Evolutionary conservation across 2,329 filamentous ascomycete species (phyloP).

Genomic region (Ramularia endophylla): DNA sequence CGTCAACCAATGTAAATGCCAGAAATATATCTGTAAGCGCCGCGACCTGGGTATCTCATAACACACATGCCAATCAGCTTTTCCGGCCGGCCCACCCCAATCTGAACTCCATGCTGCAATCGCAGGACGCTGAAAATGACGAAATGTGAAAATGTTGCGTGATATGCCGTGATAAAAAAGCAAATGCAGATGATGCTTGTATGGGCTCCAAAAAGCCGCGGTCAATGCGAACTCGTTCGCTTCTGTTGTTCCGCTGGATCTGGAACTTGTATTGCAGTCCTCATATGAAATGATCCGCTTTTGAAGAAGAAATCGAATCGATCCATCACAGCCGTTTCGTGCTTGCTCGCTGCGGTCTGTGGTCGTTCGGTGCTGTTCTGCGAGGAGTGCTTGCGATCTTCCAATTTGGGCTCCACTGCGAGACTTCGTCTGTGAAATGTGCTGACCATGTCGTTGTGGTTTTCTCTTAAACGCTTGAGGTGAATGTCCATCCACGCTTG

Average conservation of each 20-base stretch:
- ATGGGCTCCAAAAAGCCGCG: too few species aligned
- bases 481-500: constrained; percentile 89
- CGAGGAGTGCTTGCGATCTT: constrained; percentile 9
- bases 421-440: constrained; percentile 77
- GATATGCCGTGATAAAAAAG: too few species aligned
- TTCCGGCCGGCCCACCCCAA: too few species aligned
- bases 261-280: constrained; percentile 2
- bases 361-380: constrained; percentile 11
- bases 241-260: constrained; percentile 2
- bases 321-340: constrained; percentile 6
- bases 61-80: too few species aligned
- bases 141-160: too few species aligned
- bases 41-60: too few species aligned
- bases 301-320: constrained; percentile 10
- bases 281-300: constrained; percentile 5
- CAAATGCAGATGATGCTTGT: too few species aligned
- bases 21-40: too few species aligned
- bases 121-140: too few species aligned
- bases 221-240: constrained; percentile 7
- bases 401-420: constrained; percentile 61
- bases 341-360: constrained; percentile 12
- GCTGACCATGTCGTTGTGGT: constrained; percentile 57
- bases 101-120: too few species aligned
- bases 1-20: too few species aligned
- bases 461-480: constrained; percentile 66